Evolutionary conservation across 768 basidiomycete species (phyloP).

Genomic region (Asterophora lycoperdoides): DNA sequence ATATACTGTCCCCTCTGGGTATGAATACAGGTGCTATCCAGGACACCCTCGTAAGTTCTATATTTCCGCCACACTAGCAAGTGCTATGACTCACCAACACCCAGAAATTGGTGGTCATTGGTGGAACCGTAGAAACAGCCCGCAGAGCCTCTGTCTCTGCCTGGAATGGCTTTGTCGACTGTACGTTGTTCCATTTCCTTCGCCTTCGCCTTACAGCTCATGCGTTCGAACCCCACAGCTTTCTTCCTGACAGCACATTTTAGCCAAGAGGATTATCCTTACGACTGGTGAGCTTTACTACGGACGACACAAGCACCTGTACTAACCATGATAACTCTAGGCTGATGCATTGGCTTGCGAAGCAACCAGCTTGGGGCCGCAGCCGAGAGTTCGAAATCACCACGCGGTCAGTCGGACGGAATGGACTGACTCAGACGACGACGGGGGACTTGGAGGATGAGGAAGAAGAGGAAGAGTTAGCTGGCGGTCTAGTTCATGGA

Average conservation of each 20-base stretch:
- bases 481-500: constrained; percentile 61
- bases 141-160: constrained; percentile 76
- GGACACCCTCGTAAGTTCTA: constrained; percentile 63
- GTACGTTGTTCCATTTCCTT: constrained; percentile 35
- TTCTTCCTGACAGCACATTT: constrained; percentile 91
- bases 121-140: constrained; percentile 84
- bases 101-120: constrained; percentile 87
- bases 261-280: constrained; percentile 82
- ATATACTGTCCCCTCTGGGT: constrained; percentile 64
- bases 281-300: constrained; percentile 59
- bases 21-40: constrained; percentile 68
- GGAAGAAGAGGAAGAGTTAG: constrained; percentile 73
- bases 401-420: constrained; percentile 66
- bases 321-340: constrained; percentile 30
- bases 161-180: constrained; percentile 89
- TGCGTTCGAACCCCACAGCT: constrained; percentile 34
- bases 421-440: constrained; percentile 60
- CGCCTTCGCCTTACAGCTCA: background rate
- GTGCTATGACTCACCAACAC: constrained; percentile 10
- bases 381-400: constrained; percentile 90
- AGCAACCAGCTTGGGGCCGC: constrained; percentile 91
- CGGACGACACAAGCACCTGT: constrained; percentile 3
- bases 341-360: constrained; percentile 88
- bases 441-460: constrained; percentile 78
- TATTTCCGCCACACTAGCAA: background rate